Evolutionary conservation across 2,329 filamentous ascomycete genomes (phyloP).

Genomic region (Alternaria ethzedia): DNA sequence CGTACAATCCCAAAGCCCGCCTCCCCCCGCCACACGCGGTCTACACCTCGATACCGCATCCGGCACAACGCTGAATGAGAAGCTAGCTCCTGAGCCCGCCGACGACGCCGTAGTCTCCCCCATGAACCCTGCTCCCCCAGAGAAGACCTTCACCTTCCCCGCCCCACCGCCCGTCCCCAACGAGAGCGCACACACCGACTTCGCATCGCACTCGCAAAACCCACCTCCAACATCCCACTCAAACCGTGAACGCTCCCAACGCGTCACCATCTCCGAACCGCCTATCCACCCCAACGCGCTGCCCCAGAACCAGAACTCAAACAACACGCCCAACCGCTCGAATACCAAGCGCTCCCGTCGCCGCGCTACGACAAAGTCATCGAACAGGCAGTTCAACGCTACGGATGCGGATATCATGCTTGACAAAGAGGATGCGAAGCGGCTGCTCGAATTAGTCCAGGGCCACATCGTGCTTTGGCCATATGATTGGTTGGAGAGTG

Average conservation of each 20-base stretch:
- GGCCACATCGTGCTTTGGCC: constrained; percentile 91
- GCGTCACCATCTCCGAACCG: constrained; percentile 47
- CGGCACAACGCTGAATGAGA: constrained; percentile 41
- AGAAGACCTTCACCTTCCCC: constrained; percentile 39
- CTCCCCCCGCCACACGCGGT: constrained; percentile 1
- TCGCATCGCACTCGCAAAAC: constrained; percentile 8
- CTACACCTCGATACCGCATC: constrained; percentile 30
- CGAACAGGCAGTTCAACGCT: constrained; percentile 66
- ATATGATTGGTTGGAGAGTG: constrained; percentile 85
- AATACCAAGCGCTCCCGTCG: constrained; percentile 58
- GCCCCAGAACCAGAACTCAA: neutral
- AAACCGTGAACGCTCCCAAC: constrained; percentile 34
- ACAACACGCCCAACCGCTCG: constrained; percentile 17
- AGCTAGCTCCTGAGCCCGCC: constrained; percentile 30
- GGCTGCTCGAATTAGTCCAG: constrained; percentile 80
- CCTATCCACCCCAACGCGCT: constrained; percentile 6
- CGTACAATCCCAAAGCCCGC: constrained; percentile 17
- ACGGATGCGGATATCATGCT: constrained; percentile 73
- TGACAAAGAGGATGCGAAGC: constrained; percentile 76
- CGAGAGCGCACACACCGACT: constrained; percentile 8
- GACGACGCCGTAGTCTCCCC: constrained; percentile 42
- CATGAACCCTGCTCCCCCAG: constrained; percentile 28
- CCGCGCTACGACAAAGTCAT: constrained; percentile 73
- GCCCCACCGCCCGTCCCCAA: constrained; percentile 43
- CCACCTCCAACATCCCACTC: constrained; percentile 9